Base-by-base conservation (phyloP, 2,329 filamentous ascomycete genomes). In the Epichloe sibirici region DNA sequence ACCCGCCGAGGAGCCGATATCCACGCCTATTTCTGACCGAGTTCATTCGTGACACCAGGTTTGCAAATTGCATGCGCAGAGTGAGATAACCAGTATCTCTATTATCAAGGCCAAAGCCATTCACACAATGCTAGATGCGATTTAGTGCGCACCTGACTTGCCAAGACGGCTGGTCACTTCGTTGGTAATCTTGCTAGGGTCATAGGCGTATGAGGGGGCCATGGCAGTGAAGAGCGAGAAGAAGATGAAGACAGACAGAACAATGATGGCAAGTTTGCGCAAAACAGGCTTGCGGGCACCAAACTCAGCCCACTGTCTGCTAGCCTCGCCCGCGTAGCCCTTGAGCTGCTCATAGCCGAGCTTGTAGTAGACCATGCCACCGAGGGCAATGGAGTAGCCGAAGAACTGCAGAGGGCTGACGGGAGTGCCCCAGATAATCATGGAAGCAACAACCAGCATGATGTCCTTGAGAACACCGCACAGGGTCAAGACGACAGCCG, bases 381-480 rank as follows among this genome's bases (percentile, higher is more conserved):
- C 76, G 34, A 91, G 80, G 49, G 88, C 86, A 65, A 91, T 88
- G 68, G 76, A 78, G 77, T 91, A 93, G 60, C 88, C 88, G 66
- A 91, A 90, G 67, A 86, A 84, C 74, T 93, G 88, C 53, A 91
- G 79, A 52, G 73, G 73, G 15, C 85, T 81, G 57, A 91, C 83
- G 49, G 83, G 80, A 57, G 87, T 87, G 61, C 81, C 79, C 84
- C 87, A 91, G 68, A 91, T 87, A 58, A 87, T 69, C 81, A 90
- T 89, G 56, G 86, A 90, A 45, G 85, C 85, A 51, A 76, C 74
- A 55, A 93, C 88, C 49, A 93, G 83, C 62, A 93, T 78, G 54
- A 93, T 88, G 69, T 93, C 88, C 78, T 91, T 93, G 57, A 93
- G 81, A 40, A 93, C 87, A 74, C 88, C 88, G 65, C 86, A 91